Evolutionary conservation across 805 yeast genomes (phyloP).

Genomic region (Kodamaea jinghongensis): DNA sequence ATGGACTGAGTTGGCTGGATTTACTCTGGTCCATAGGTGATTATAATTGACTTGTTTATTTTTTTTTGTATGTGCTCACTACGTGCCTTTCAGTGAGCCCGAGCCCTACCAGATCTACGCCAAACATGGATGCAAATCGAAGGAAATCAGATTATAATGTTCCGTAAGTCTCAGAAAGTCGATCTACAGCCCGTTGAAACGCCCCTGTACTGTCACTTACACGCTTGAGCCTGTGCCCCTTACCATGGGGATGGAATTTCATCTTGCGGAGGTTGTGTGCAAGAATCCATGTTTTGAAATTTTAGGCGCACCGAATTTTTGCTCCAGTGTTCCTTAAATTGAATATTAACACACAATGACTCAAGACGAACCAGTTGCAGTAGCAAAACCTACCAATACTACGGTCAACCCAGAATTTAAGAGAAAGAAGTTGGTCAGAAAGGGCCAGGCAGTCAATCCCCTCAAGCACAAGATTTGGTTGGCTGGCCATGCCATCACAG

Average conservation of each 20-base stretch:
- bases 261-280: too few species aligned
- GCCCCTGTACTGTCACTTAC: too few species aligned
- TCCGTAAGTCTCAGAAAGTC: too few species aligned
- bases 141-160: too few species aligned
- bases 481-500: constrained; percentile 49
- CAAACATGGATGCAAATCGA: too few species aligned
- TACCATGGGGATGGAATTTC: too few species aligned
- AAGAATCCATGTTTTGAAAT: not conserved
- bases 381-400: constrained; percentile 14
- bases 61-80: constrained; percentile 2
- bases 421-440: constrained; percentile 31
- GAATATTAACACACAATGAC: not conserved
- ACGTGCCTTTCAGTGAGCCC: too few species aligned
- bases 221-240: too few species aligned
- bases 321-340: not conserved
- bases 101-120: too few species aligned
- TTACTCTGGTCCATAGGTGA: constrained; percentile 19
- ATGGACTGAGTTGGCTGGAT: constrained; percentile 19
- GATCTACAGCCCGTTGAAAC: too few species aligned
- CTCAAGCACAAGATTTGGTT: constrained; percentile 52
- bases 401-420: constrained; percentile 13
- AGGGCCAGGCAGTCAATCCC: constrained; percentile 30
- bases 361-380: constrained; percentile 2
- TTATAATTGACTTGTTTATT: too few species aligned
- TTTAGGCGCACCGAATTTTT: not conserved